phyloP scores from a whole-genome alignment of 441 rosid genomes.

The Aquilaria agallochum region DNA sequence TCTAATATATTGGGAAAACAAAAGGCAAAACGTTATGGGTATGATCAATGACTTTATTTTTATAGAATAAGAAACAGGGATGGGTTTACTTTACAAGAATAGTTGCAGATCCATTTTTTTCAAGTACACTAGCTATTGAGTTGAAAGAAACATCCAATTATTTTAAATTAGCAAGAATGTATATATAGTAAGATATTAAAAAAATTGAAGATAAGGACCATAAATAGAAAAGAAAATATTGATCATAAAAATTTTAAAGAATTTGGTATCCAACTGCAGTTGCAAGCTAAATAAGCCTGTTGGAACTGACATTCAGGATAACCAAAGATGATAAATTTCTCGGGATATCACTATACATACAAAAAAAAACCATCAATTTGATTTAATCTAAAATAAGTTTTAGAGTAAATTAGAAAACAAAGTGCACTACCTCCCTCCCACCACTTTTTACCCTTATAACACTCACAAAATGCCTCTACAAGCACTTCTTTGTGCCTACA shows the following conservation, averaged over 20 bases:
- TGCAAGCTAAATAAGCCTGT: constrained; percentile 66
- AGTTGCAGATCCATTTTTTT: constrained; percentile 70
- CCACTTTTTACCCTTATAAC: constrained; percentile 85
- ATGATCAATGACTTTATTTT: too few relatives aligned
- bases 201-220: constrained; percentile 5
- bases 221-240: neutral
- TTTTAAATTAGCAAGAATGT: constrained; percentile 27
- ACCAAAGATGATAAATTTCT: constrained; percentile 61
- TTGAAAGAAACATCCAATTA: constrained; percentile 81
- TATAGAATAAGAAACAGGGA: constrained; percentile 2
- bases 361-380: constrained; percentile 15
- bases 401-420: neutral
- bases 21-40: too few relatives aligned
- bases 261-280: constrained; percentile 85
- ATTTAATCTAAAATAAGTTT: neutral
- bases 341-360: constrained; percentile 78
- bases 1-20: too few relatives aligned
- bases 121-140: constrained; percentile 54
- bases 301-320: constrained; percentile 81
- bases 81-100: constrained; percentile 79
- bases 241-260: constrained; percentile 4
- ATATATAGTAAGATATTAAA: constrained; percentile 10
- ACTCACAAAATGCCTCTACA: constrained; percentile 51
- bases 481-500: constrained; percentile 62
- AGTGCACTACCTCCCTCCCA: constrained; percentile 70